Base-by-base conservation (phyloP, 176 grass and related monocot genomes). In the Secale cereale region DNA sequence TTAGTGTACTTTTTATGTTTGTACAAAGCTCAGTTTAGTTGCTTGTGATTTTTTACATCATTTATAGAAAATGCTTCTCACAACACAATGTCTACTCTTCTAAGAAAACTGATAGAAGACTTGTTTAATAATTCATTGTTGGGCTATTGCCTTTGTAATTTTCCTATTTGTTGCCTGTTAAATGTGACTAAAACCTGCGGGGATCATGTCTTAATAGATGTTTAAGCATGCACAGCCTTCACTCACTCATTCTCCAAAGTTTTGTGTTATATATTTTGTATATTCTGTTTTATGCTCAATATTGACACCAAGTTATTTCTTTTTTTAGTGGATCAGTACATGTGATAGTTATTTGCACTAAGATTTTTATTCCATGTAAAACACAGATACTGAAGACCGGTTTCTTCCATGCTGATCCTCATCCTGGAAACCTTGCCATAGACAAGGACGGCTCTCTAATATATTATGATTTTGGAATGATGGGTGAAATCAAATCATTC, bases 381-480 rank as follows among this genome's bases (percentile, higher is more conserved):
- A 86, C 45, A 73, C 91, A 98, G 96, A 95, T 98, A 88, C 79
- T 98, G 87, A 98, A 89, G 90, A 92, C 91, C 0, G 96, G 95
- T 26, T 98, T 95, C 83, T 98, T 98, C 79, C 96, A 98, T 83
- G 96, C 96, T 39, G 96, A 98, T 86, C 96, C 96, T 15, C 96
- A 98, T 88, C 96, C 93, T 83, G 96, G 96, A 87, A 98, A 98
- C 82, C 91, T 98, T 86, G 93, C 96, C 64, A 85, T 98, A 85
- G 96, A 93, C 61, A 95, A 39, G 66, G 96, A 95, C 85, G 74
- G 81, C n/a, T 90, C 93, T 30, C 85, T 98, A 66, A 98, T 98
- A 84, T 98, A 98, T 78, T 98, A 98, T 71, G 96, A 98, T 89
- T 98, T 98, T 83, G 96, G 96, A 80, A 98, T 95, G 96, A 98